Conservation (phyloP, 257 asterid species). For the Solanum bulbocastanum region DNA sequence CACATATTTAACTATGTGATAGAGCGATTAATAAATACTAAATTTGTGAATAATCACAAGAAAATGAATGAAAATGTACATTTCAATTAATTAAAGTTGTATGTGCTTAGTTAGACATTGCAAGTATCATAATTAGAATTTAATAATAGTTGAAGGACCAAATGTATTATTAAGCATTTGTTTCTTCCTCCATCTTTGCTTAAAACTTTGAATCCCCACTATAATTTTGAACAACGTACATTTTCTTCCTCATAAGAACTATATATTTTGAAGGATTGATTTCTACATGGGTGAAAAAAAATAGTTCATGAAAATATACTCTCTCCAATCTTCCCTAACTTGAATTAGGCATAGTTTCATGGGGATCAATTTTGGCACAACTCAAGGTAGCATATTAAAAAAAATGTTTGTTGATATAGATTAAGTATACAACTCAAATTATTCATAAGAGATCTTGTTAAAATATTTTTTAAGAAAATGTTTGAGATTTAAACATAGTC, state of each 20-base stretch:
- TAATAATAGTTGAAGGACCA: neutral
- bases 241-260: neutral
- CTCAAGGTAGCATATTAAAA: neutral
- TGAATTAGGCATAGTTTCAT: neutral
- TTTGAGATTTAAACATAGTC: no score
- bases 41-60: neutral
- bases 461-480: no score
- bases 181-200: neutral
- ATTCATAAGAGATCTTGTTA: neutral
- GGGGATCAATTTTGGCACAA: neutral
- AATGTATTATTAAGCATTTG: neutral
- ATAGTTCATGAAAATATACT: no score
- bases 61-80: neutral
- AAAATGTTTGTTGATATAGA: neutral
- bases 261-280: no score
- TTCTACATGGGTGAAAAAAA: neutral
- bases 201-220: neutral
- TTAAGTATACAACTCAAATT: no score
- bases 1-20: neutral
- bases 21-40: neutral
- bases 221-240: neutral
- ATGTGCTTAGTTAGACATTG: neutral
- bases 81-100: no score
- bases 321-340: no score
- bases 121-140: neutral